These are phyloP conservation scores for Solanum hybrid DNA, from an alignment of 305 asterid genomes.

Conservation along the genomic window DNA sequence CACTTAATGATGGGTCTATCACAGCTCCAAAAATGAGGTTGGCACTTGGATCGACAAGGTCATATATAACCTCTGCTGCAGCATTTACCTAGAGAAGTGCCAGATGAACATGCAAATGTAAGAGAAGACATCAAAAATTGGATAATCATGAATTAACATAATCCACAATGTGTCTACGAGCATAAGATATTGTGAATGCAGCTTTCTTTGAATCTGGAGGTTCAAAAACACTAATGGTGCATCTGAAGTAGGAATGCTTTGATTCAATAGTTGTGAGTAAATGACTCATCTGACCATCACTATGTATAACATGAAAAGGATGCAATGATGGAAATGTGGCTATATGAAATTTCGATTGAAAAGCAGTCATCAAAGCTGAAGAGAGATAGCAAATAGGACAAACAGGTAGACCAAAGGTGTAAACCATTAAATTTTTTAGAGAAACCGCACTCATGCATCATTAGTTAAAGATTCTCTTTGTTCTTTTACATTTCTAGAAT, in stretches of 20 bases:
- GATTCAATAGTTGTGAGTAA: background rate
- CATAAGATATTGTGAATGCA: background rate
- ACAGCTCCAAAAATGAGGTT: slow-evolving; percentile 94
- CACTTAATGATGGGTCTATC: slow-evolving; percentile 73
- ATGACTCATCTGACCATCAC: background rate
- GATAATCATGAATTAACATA: background rate
- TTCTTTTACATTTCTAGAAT: background rate
- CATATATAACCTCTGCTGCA: slow-evolving; percentile 81
- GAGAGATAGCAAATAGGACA: background rate
- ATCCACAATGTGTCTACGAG: background rate
- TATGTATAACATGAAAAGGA: background rate
- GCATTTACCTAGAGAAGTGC: slow-evolving; percentile 47
- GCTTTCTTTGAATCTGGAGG: background rate
- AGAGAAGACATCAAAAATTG: slow-evolving; percentile 3
- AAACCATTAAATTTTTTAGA: background rate
- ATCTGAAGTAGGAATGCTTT: background rate
- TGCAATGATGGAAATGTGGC: background rate
- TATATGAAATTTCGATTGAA: background rate
- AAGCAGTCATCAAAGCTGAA: background rate
- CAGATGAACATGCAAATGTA: background rate
- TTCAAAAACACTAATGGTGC: background rate
- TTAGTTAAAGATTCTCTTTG: background rate
- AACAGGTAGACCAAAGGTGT: background rate
- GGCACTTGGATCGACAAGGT: slow-evolving; percentile 74
- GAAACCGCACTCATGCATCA: background rate